Conservation (phyloP, 1,139 yeast genomes). For the Candida tropicalis region DNA sequence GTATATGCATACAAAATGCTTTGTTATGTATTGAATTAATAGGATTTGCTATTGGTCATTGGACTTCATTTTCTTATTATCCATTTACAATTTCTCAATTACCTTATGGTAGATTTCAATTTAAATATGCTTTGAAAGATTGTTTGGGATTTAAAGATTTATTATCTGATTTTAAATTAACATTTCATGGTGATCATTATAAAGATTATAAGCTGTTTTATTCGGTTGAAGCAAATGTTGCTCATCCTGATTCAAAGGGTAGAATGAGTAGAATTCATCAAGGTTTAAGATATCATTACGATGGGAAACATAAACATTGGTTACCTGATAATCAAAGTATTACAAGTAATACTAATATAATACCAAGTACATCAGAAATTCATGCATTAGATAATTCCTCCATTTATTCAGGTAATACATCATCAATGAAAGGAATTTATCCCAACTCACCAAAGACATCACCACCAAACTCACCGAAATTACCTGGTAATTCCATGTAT, state of each 20-base stretch:
- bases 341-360: constrained; percentile 11
- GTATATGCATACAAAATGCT: constrained; percentile 73
- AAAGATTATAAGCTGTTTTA: constrained; percentile 80
- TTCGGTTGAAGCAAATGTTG: constrained; percentile 69
- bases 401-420: constrained; percentile 32
- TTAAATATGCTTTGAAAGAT: constrained; percentile 69
- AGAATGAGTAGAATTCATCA: constrained; percentile 75
- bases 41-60: constrained; percentile 85
- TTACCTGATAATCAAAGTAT: constrained; percentile 44
- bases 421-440: constrained; percentile 36
- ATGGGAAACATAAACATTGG: constrained; percentile 88
- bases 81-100: constrained; percentile 65
- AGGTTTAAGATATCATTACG: constrained; percentile 79
- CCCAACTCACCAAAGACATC: constrained; percentile 31
- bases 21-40: constrained; percentile 82
- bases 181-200: constrained; percentile 76
- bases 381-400: constrained; percentile 34
- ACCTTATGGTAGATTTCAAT: constrained; percentile 69
- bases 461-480: constrained; percentile 25
- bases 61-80: constrained; percentile 77
- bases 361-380: constrained; percentile 34
- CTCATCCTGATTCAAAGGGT: constrained; percentile 68
- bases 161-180: constrained; percentile 69
- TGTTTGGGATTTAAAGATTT: constrained; percentile 77
- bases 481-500: constrained; percentile 24